Evolutionary conservation across 2,329 filamentous ascomycete genomes (phyloP).

Genomic region (Hymenoscyphus infarciens): DNA sequence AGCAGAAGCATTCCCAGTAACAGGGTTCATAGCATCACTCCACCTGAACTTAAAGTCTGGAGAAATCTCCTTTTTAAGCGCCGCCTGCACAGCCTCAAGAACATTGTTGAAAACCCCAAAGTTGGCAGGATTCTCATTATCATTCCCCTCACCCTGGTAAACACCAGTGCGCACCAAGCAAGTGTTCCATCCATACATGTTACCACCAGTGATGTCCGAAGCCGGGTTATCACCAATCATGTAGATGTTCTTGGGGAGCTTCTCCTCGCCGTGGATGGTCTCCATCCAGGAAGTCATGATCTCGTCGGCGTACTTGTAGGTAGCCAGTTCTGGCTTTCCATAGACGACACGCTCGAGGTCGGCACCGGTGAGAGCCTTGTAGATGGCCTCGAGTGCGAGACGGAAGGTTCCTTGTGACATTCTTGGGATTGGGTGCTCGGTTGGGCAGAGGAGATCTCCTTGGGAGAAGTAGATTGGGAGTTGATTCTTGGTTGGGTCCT

Average conservation of each 20-base stretch:
- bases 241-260: slow-evolving; percentile 66
- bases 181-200: slow-evolving; percentile 81
- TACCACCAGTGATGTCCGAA: slow-evolving; percentile 71
- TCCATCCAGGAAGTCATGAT: slow-evolving; percentile 73
- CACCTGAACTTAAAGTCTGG: slow-evolving; percentile 71
- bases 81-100: slow-evolving; percentile 65
- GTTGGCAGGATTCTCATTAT: slow-evolving; percentile 71
- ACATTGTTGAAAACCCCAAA: slow-evolving; percentile 75
- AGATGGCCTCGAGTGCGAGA: slow-evolving; percentile 70
- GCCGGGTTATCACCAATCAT: slow-evolving; percentile 75
- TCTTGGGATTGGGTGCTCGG: slow-evolving; percentile 61
- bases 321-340: slow-evolving; percentile 70
- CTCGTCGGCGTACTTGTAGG: slow-evolving; percentile 77
- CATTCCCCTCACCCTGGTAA: slow-evolving; percentile 73
- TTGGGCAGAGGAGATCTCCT: slow-evolving; percentile 62
- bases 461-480: slow-evolving; percentile 74
- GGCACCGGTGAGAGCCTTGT: slow-evolving; percentile 64
- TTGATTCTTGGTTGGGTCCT: slow-evolving; percentile 61
- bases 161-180: slow-evolving; percentile 75
- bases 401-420: slow-evolving; percentile 75
- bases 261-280: slow-evolving; percentile 68
- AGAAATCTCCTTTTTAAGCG: slow-evolving; percentile 67
- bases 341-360: slow-evolving; percentile 74
- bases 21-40: slow-evolving; percentile 67
- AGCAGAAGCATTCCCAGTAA: slow-evolving; percentile 50